phyloP scores from a whole-genome alignment of 2,329 filamentous ascomycete genomes.

The Byssochlamys sp. region DNA sequence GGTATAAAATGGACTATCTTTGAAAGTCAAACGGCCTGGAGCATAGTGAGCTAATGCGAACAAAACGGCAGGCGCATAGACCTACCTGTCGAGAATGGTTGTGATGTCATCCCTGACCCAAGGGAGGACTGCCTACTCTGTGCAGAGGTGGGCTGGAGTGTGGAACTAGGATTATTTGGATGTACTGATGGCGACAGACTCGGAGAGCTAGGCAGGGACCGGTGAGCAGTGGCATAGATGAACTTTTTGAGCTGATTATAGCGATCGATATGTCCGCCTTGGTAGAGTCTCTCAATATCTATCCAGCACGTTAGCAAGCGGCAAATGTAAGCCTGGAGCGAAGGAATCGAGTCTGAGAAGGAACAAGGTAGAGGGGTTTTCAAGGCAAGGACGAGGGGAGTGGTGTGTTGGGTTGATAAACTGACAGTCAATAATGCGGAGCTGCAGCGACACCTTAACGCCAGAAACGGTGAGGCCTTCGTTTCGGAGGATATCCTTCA shows the following conservation, averaged over 20 bases:
- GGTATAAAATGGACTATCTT: slow-evolving; percentile 76
- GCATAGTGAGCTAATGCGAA: slow-evolving; percentile 22
- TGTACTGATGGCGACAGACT: slow-evolving; percentile 14
- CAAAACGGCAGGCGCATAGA: slow-evolving; percentile 1
- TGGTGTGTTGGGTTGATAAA: slow-evolving; percentile 17
- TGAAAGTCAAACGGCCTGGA: slow-evolving; percentile 48
- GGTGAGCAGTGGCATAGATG: slow-evolving; percentile 21
- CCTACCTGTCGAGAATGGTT: slow-evolving; percentile 21
- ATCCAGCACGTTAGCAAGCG: not conserved
- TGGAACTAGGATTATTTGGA: slow-evolving; percentile 17
- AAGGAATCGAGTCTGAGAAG: slow-evolving; percentile 2
- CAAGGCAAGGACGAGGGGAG: slow-evolving; percentile 2
- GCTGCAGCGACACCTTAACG: slow-evolving; percentile 73
- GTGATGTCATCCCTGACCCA: slow-evolving; percentile 22
- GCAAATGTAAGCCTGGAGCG: not conserved
- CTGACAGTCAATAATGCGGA: slow-evolving; percentile 68
- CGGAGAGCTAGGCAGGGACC: slow-evolving; percentile 18
- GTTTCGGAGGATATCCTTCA: slow-evolving; percentile 65
- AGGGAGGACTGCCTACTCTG: slow-evolving; percentile 18
- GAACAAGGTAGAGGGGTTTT: slow-evolving; percentile 47
- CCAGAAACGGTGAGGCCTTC: slow-evolving; percentile 71
- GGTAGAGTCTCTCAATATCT: slow-evolving; percentile 20
- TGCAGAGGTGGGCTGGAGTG: slow-evolving; percentile 15
- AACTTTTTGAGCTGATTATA: slow-evolving; percentile 25
- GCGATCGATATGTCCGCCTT: slow-evolving; percentile 14